Percentiles rank a stretch among this genome's conserved stretches.
phyloP scores from a whole-genome alignment of 2,329 filamentous ascomycete species.

The Nannizzia gypsea region DNA sequence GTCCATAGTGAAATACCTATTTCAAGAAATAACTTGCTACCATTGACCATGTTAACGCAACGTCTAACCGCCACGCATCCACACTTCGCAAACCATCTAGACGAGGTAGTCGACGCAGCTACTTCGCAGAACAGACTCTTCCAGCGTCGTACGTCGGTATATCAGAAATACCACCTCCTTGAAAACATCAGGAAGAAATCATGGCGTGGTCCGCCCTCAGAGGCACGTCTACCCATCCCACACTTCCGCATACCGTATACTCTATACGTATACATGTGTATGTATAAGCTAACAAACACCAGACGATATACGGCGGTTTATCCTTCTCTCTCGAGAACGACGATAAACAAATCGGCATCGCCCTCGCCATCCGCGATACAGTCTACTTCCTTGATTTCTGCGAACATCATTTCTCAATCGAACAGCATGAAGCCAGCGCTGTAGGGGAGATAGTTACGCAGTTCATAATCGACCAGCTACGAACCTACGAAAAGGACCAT shows the following conservation, averaged over 20 bases:
- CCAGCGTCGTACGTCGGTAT: constrained; percentile 23
- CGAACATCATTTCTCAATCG: constrained; percentile 45
- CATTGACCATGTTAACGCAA: neutral
- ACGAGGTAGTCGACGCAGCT: neutral
- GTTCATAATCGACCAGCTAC: constrained; percentile 46
- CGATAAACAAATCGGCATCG: constrained; percentile 44
- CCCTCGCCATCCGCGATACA: constrained; percentile 60
- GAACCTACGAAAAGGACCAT: constrained; percentile 52
- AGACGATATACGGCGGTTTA: constrained; percentile 34
- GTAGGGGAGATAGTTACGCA: constrained; percentile 41
- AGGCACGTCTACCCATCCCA: constrained; percentile 19
- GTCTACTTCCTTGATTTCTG: constrained; percentile 65
- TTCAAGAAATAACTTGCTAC: too few relatives aligned
- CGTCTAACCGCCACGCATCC: neutral
- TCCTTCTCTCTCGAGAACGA: constrained; percentile 22
- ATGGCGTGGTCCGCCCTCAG: constrained; percentile 29
- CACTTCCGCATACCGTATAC: neutral
- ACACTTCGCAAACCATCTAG: neutral
- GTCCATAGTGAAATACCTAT: too few relatives aligned
- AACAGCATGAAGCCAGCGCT: constrained; percentile 25
- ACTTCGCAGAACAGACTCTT: constrained; percentile 13
- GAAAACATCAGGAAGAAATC: constrained; percentile 22
- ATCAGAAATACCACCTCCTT: constrained; percentile 25
- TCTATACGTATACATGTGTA: too few relatives aligned
- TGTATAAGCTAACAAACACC: too few relatives aligned